These are phyloP conservation scores for Polytolypa hystricis DNA, from an alignment of 2,329 filamentous ascomycete genomes.

Conservation along the genomic window DNA sequence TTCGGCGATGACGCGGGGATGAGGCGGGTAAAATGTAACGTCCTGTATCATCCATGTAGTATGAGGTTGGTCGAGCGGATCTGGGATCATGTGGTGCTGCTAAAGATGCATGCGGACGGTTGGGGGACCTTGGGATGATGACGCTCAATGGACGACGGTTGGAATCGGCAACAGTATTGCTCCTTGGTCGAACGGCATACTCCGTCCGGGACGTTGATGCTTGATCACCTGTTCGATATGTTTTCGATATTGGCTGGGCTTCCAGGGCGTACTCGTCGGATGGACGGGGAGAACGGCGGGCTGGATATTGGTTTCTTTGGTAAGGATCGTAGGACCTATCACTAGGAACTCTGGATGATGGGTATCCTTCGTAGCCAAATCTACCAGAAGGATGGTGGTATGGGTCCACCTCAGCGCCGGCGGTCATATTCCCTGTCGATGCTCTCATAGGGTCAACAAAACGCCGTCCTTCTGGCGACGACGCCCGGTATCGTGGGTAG, in stretches of 20 bases:
- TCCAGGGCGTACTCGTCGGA: conserved; percentile 20
- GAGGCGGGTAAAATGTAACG: conserved; percentile 25
- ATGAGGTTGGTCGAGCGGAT: conserved; percentile 15
- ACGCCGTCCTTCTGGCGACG: conserved; percentile 24
- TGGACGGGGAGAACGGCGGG: conserved; percentile 12
- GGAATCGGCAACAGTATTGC: conserved; percentile 23
- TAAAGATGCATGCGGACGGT: conserved; percentile 15
- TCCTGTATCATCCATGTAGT: conserved; percentile 17
- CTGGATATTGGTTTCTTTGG: conserved; percentile 5
- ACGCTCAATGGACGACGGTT: conserved; percentile 18
- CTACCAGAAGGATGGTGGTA: conserved; percentile 21
- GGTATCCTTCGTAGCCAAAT: conserved; percentile 20
- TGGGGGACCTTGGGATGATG: conserved; percentile 18
- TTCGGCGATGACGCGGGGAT: conserved; percentile 22
- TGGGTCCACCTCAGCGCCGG: conserved; percentile 24
- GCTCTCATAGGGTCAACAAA: conserved; percentile 28
- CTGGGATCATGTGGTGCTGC: conserved; percentile 5
- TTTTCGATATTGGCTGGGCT: conserved; percentile 23
- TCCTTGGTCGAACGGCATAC: conserved; percentile 28
- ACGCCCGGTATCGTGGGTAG: conserved; percentile 22
- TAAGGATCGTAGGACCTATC: conserved; percentile 15
- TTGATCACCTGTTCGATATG: conserved; percentile 21
- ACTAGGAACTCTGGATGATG: conserved; percentile 16
- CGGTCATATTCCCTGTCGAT: conserved; percentile 30
- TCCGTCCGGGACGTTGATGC: conserved; percentile 25